phyloP scores from a whole-genome alignment of 306 rosid genomes.

The Glycine soja region DNA sequence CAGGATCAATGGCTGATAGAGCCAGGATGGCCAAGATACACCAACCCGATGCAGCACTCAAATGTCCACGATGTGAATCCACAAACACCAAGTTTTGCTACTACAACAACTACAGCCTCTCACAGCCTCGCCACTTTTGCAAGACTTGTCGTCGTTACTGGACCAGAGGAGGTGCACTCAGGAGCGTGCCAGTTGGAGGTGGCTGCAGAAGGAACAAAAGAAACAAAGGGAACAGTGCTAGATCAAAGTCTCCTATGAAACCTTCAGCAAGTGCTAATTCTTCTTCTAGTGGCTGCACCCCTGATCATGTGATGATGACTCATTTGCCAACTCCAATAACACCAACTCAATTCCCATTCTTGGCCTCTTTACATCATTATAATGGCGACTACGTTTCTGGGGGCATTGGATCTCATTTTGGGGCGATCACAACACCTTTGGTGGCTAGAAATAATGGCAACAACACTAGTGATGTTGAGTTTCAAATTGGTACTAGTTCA shows the following conservation, averaged over 20 bases:
- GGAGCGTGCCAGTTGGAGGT: conserved; percentile 92
- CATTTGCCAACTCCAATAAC: conserved; percentile 50
- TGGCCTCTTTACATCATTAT: conserved; percentile 60
- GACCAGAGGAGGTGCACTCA: conserved; percentile 88
- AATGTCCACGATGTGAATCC: conserved; percentile 92
- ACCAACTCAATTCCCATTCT: conserved; percentile 61
- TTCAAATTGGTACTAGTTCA: conserved; percentile 47
- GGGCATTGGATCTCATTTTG: conserved; percentile 57
- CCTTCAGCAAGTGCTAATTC: conserved; percentile 55
- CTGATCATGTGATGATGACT: conserved; percentile 47
- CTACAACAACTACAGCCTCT: conserved; percentile 80
- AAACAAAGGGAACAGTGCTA: conserved; percentile 54
- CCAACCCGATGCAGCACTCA: conserved; percentile 64
- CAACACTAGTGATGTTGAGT: conserved; percentile 47
- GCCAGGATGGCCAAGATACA: conserved; percentile 72
- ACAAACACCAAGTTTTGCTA: conserved; percentile 88
- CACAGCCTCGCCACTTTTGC: conserved; percentile 95
- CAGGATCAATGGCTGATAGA: conserved; percentile 78
- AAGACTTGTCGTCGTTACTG: conserved; percentile 91
- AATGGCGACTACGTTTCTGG: conserved; percentile 54
- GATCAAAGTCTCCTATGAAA: conserved; percentile 60
- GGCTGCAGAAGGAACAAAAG: conserved; percentile 86
- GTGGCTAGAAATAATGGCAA: conserved; percentile 45
- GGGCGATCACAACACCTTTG: conserved; percentile 48
- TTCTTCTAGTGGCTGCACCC: conserved; percentile 57